Evolutionary conservation across 352 stramenopile genomes (phyloP).

Genomic region (Pythium sukuiense): DNA sequence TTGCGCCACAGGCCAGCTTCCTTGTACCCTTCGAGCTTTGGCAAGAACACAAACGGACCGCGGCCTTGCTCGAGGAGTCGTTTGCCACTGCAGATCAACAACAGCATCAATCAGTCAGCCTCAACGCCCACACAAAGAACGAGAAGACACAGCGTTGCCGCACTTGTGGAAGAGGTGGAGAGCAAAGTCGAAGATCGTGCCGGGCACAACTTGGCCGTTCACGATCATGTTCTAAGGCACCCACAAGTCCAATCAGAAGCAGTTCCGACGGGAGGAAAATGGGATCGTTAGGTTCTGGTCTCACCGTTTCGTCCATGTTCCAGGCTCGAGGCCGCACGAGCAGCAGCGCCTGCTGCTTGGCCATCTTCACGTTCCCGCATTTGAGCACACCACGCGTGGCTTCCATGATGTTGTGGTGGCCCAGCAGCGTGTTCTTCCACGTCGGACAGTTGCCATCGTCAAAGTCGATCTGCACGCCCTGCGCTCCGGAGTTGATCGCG

Average conservation of each 20-base stretch:
- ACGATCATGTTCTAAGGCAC: conserved; percentile 83
- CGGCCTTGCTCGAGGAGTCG: conserved; percentile 68
- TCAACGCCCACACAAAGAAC: background rate
- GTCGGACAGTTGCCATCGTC: conserved; percentile 87
- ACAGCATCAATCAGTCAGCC: background rate
- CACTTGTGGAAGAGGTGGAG: conserved; percentile 96
- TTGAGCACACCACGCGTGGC: conserved; percentile 70
- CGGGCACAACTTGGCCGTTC: conserved; percentile 83
- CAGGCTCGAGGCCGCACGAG: conserved; percentile 92
- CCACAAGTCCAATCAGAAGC: background rate
- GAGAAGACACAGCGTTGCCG: background rate
- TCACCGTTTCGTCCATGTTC: conserved; percentile 94
- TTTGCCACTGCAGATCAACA: conserved; percentile 47
- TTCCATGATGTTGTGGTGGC: conserved; percentile 92
- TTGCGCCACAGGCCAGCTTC: conserved; percentile 96
- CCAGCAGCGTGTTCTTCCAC: conserved; percentile 91
- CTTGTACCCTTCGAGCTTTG: conserved; percentile 91
- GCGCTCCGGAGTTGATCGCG: conserved; percentile 93
- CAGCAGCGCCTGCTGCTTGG: conserved; percentile 70
- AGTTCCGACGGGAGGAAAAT: background rate
- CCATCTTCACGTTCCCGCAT: conserved; percentile 26
- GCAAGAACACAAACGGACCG: conserved; percentile 94
- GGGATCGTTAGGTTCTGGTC: background rate
- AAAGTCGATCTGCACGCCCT: conserved; percentile 80
- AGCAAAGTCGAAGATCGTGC: conserved; percentile 94